Percentiles rank a stretch among this genome's conserved stretches.
Conservation (phyloP, 306 rosid genomes). For the Medicago ruthenica region DNA sequence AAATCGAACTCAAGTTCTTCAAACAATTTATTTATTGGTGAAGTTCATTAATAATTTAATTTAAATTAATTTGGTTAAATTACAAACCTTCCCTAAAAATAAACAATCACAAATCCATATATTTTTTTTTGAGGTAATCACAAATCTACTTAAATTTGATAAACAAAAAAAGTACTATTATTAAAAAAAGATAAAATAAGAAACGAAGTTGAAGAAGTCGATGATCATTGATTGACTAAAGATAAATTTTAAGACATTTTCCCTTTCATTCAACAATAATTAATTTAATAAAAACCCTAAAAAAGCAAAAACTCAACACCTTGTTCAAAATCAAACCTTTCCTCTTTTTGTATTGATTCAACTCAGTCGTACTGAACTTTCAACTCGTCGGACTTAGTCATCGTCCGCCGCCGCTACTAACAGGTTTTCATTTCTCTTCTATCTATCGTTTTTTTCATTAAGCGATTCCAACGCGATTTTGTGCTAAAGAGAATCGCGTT, state of each 20-base stretch:
- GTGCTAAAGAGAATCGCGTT: background rate
- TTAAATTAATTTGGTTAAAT: no score
- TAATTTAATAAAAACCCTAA: constrained; percentile 12
- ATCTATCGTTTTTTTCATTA: background rate
- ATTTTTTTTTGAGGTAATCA: no score
- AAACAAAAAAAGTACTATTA: no score
- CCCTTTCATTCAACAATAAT: background rate
- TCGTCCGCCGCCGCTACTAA: background rate
- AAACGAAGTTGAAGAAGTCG: no score
- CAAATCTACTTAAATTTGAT: no score
- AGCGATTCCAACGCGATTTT: background rate
- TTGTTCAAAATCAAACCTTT: background rate
- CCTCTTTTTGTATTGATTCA: background rate
- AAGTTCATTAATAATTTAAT: no score
- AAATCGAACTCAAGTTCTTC: no score
- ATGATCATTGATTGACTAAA: background rate
- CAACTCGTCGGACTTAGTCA: background rate
- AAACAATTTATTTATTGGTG: no score
- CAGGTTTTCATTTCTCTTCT: background rate
- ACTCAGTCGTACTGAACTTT: background rate
- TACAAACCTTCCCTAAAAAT: no score
- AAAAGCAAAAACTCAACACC: constrained; percentile 11
- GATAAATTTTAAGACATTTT: background rate
- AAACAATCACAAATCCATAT: no score
- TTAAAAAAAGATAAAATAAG: no score